A percentile compares a stretch with the other conserved stretches of the same genome.
Evolutionary conservation across 208 protist genomes (phyloP).

Genomic region (Endotrypanum monterogeii): DNA sequence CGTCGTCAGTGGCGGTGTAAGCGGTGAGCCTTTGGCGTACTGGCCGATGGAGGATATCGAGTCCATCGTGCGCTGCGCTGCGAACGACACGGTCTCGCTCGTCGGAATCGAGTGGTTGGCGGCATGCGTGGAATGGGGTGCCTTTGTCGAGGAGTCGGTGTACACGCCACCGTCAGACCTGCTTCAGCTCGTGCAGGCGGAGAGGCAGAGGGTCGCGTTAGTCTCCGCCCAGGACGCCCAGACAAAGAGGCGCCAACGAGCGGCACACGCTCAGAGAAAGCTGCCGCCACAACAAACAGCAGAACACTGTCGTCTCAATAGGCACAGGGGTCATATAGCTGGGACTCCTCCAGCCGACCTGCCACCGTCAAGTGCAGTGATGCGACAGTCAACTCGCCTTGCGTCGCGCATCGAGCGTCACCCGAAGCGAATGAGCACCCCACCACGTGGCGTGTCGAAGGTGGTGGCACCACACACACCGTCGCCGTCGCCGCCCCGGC

Average conservation of each 20-base stretch:
- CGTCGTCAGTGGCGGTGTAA: background rate
- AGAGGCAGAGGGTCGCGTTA: constrained; percentile 2
- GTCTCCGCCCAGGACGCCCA: constrained; percentile 2
- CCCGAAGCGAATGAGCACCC: constrained; percentile 1
- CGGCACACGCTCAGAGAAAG: constrained; percentile 1
- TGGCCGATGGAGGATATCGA: constrained; percentile 24
- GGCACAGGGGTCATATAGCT: background rate
- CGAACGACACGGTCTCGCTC: constrained; percentile 37
- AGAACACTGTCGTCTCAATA: background rate
- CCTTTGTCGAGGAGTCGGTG: constrained; percentile 61
- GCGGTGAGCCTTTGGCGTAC: background rate
- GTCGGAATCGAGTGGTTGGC: constrained; percentile 56
- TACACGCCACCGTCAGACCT: constrained; percentile 11
- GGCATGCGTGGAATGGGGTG: constrained; percentile 56
- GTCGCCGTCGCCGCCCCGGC: constrained; percentile 5
- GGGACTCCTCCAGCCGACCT: background rate
- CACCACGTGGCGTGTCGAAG: background rate
- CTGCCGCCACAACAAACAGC: background rate
- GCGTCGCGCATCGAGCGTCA: background rate
- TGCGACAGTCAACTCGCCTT: background rate
- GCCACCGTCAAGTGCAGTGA: background rate
- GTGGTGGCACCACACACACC: constrained; percentile 15
- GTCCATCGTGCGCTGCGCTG: constrained; percentile 8
- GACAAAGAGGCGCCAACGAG: background rate
- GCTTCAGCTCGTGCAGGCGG: background rate